Base-by-base conservation (phyloP, 2,329 filamentous ascomycete species). In the Claviceps maximensis region DNA sequence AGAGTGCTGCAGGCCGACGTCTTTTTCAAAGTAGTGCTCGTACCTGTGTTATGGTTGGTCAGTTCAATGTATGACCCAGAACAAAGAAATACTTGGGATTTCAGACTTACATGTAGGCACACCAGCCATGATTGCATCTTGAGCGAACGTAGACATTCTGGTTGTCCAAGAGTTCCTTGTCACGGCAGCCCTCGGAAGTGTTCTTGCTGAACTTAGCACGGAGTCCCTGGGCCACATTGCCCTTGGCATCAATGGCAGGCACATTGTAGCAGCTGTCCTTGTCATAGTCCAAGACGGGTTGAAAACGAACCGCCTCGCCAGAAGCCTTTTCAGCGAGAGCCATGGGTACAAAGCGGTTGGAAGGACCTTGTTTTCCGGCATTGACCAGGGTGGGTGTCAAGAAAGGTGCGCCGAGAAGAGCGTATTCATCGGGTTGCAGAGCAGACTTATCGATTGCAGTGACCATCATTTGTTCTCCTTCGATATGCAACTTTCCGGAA, bases 191-290 rank as follows among this genome's bases (percentile, higher is more conserved):
- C 13, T 51, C 47, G 9, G 41, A 36, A 13, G 48, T 51, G 47
- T 52, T 53, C 13, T 27, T 31, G 3, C 38, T 38, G 42, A 49
- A 42, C 27, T 10, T 4, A 38, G 9, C 27, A 25, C 13, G n/a
- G 9, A 67, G 61, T 1, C 67, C 67, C 1, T 58, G 52, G 47
- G 59, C 59, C 29, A 66, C 59, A 15, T 61, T 62, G 21, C 66
- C 65, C 21, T 64, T 49, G 10, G 62, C 58, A 31, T 60, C 65
- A 47, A 70, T 67, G 27, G 67, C 67, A 15, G 65, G 62, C 3
- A 62, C 63, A 31, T 58, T 58, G 47, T 57, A 58, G 52, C 57
- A 58, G 48, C 57, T 55, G 51, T 58, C 54, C 27, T 4, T 45
- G 50, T 54, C 52, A 46, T 54, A 58, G 49, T 57, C 55, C 31